These are phyloP conservation scores for Globisporangium solare DNA, from an alignment of 352 stramenopile species.

Conservation along the genomic window DNA sequence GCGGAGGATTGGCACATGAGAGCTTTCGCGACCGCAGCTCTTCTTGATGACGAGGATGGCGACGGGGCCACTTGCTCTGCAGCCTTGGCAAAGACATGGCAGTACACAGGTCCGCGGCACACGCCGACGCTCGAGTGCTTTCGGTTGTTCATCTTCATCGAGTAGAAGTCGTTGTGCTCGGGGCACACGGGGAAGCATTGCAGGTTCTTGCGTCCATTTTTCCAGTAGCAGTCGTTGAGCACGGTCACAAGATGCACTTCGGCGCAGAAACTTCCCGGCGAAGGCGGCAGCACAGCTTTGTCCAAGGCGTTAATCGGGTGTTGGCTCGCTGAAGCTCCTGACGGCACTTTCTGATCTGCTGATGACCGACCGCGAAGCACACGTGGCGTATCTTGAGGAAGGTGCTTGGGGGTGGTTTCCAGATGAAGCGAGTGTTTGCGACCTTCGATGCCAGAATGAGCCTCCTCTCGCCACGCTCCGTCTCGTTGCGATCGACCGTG, in stretches of 20 bases:
- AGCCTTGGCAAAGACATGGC: slow-evolving; percentile 49
- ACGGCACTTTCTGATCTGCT: background rate
- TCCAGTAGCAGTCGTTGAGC: slow-evolving; percentile 82
- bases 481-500: too few species aligned
- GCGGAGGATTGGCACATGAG: too few species aligned
- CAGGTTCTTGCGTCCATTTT: slow-evolving; percentile 88
- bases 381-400: background rate
- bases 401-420: background rate
- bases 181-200: slow-evolving; percentile 86
- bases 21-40: slow-evolving; percentile 1
- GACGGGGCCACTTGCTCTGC: background rate
- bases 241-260: slow-evolving; percentile 44
- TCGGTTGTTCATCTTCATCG: slow-evolving; percentile 88
- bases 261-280: background rate
- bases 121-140: slow-evolving; percentile 84
- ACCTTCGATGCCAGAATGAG: too few species aligned
- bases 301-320: background rate
- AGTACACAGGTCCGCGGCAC: slow-evolving; percentile 77
- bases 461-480: too few species aligned
- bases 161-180: slow-evolving; percentile 87
- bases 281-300: background rate
- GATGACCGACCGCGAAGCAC: slow-evolving; percentile 1
- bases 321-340: background rate
- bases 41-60: background rate
- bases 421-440: too few species aligned